A percentile compares a stretch with the other conserved stretches of the same genome.
These are phyloP conservation scores for Penicillium verhagenii DNA, from an alignment of 495 filamentous ascomycete genomes.

Conservation along the genomic window DNA sequence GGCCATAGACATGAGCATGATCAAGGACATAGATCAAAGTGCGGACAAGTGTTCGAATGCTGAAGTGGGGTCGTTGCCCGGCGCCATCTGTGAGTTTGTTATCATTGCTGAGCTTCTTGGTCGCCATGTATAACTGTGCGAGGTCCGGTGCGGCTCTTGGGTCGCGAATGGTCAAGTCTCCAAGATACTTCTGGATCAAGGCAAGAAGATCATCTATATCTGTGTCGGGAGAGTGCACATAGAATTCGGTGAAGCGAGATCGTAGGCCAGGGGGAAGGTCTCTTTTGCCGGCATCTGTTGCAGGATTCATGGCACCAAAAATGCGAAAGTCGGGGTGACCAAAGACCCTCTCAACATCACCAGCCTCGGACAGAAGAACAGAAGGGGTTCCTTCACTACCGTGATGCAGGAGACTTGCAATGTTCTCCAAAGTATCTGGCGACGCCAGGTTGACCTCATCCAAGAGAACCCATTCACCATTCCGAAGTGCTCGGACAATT, in stretches of 20 bases:
- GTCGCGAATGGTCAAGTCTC: constrained; percentile 61
- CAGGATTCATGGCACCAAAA: constrained; percentile 98
- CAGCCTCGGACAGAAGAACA: constrained; percentile 86
- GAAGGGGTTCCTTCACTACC: constrained; percentile 66
- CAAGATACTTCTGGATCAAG: constrained; percentile 84
- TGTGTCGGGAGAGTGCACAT: constrained; percentile 82
- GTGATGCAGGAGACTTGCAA: constrained; percentile 78
- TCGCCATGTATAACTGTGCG: constrained; percentile 80
- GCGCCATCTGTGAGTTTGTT: constrained; percentile 90
- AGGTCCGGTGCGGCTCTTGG: constrained; percentile 70
- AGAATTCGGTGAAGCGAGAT: constrained; percentile 91
- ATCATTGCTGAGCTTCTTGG: constrained; percentile 74
- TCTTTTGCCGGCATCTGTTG: constrained; percentile 93
- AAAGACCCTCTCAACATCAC: constrained; percentile 80
- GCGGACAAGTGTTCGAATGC: constrained; percentile 89
- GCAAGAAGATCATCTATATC: constrained; percentile 78
- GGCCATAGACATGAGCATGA: constrained; percentile 80
- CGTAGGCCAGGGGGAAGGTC: constrained; percentile 83
- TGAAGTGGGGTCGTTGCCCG: constrained; percentile 92
- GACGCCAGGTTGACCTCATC: constrained; percentile 98
- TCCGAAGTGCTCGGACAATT: constrained; percentile 85
- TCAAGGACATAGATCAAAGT: constrained; percentile 83
- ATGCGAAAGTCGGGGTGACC: constrained; percentile 93
- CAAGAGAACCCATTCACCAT: constrained; percentile 96
- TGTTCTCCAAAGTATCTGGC: constrained; percentile 89